Percentiles rank a stretch among this genome's conserved stretches.
Evolutionary conservation across 768 basidiomycete species (phyloP).

Genomic region (Inosperma sp.): DNA sequence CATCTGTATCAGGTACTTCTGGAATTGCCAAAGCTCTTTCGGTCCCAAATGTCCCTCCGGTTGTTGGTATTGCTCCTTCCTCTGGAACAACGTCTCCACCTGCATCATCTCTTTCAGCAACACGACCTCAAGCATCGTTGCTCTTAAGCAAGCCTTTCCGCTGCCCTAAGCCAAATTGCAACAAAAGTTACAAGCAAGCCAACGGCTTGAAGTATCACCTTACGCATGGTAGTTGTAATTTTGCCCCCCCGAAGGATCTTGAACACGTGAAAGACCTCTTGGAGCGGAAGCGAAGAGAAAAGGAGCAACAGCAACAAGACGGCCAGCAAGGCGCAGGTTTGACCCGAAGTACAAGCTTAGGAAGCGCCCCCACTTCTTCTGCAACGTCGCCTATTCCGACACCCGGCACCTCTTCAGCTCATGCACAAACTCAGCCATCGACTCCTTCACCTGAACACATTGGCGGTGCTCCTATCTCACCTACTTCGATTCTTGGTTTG

Average conservation of each 20-base stretch:
- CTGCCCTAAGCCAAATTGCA: slow-evolving; percentile 93
- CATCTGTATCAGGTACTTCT: slow-evolving; percentile 6
- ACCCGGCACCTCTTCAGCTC: slow-evolving; percentile 7
- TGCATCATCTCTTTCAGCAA: slow-evolving; percentile 8
- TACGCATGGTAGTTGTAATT: slow-evolving; percentile 90
- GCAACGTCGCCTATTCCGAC: slow-evolving; percentile 5
- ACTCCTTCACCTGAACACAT: slow-evolving; percentile 12
- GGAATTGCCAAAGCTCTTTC: slow-evolving; percentile 9
- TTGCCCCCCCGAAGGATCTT: slow-evolving; percentile 82
- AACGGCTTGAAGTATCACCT: slow-evolving; percentile 95
- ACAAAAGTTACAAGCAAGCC: slow-evolving; percentile 94
- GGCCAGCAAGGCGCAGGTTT: slow-evolving; percentile 24
- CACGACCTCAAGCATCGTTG: slow-evolving; percentile 48
- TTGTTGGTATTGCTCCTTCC: slow-evolving; percentile 7
- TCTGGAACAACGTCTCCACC: slow-evolving; percentile 7
- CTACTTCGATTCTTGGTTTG: slow-evolving; percentile 22
- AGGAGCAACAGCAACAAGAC: slow-evolving; percentile 20
- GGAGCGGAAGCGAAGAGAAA: slow-evolving; percentile 47
- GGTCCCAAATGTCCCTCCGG: slow-evolving; percentile 1
- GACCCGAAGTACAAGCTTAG: slow-evolving; percentile 22
- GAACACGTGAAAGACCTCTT: slow-evolving; percentile 73
- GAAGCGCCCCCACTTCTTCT: slow-evolving; percentile 12
- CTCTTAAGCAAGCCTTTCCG: slow-evolving; percentile 81
- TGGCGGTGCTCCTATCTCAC: slow-evolving; percentile 22
- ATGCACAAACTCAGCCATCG: slow-evolving; percentile 1